These are phyloP conservation scores for Penicillium nordicum DNA, from an alignment of 2,329 filamentous ascomycete species.

Conservation along the genomic window DNA sequence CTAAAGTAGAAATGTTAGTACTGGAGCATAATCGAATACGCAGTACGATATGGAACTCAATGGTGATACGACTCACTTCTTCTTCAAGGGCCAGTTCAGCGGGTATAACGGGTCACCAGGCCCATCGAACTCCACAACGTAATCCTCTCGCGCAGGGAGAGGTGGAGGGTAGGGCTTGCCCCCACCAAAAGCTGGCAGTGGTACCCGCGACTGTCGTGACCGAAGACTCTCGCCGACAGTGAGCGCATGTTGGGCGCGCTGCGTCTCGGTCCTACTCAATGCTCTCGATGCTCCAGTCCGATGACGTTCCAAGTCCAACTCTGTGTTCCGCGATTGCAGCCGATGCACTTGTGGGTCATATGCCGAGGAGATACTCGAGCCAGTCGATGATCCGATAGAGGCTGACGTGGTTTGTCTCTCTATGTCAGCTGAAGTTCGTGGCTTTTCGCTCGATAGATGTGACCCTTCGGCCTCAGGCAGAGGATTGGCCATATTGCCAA, in stretches of 20 bases:
- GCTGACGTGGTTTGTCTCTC: constrained; percentile 14
- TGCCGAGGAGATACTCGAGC: constrained; percentile 27
- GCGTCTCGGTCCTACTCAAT: constrained; percentile 32
- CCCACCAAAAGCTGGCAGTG: constrained; percentile 28
- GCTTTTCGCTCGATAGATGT: background rate
- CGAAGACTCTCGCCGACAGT: constrained; percentile 31
- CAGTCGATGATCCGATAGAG: constrained; percentile 16
- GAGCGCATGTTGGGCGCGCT: constrained; percentile 39
- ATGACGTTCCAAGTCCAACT: constrained; percentile 31
- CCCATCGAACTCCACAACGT: constrained; percentile 55
- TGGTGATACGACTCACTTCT: constrained; percentile 37
- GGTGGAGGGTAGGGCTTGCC: constrained; percentile 53
- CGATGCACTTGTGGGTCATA: constrained; percentile 27
- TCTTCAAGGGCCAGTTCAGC: constrained; percentile 51
- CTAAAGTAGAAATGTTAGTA: constrained; percentile 2
- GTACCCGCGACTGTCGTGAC: constrained; percentile 22
- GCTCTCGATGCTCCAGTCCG: constrained; percentile 23
- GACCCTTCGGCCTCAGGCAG: background rate
- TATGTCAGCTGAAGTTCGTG: constrained; percentile 7
- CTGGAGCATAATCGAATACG: background rate
- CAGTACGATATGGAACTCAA: background rate
- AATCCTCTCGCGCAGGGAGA: constrained; percentile 51
- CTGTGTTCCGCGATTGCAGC: constrained; percentile 31
- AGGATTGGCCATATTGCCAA: constrained; percentile 5
- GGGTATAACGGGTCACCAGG: constrained; percentile 50